Conservation (phyloP, 2,329 filamentous ascomycete species). For the Exserohilum turcica region DNA sequence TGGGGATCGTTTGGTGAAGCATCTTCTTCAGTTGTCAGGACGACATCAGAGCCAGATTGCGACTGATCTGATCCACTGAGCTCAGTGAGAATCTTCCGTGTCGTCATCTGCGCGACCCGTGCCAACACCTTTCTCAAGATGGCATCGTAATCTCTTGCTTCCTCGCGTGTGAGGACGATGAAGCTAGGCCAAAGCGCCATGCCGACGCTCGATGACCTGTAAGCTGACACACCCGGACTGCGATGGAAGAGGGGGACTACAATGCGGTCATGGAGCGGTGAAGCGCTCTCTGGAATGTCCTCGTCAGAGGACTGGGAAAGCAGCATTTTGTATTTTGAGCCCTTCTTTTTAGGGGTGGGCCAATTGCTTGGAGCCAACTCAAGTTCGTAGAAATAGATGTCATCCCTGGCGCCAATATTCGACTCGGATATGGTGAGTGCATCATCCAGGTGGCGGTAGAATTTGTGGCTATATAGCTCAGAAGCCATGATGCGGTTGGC, state of each 20-base stretch:
- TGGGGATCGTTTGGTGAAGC: constrained; percentile 72
- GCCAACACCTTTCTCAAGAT: constrained; percentile 82
- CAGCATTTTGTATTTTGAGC: constrained; percentile 54
- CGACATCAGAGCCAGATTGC: constrained; percentile 68
- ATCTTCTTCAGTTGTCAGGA: constrained; percentile 66
- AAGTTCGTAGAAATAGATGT: constrained; percentile 76
- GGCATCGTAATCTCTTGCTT: constrained; percentile 69
- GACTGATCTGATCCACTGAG: constrained; percentile 52
- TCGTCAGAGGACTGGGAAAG: constrained; percentile 50
- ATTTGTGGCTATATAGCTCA: constrained; percentile 81
- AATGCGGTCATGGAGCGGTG: constrained; percentile 67
- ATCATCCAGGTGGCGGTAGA: constrained; percentile 87
- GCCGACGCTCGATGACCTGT: constrained; percentile 42
- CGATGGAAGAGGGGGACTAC: constrained; percentile 75
- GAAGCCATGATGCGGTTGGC: constrained; percentile 72
- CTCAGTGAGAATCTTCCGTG: constrained; percentile 66
- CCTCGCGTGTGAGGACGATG: constrained; percentile 74
- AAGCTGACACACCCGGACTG: constrained; percentile 44
- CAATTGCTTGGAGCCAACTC: constrained; percentile 80
- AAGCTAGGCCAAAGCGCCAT: constrained; percentile 63
- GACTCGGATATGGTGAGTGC: constrained; percentile 67
- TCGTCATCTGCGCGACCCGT: constrained; percentile 77
- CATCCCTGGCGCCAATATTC: constrained; percentile 65
- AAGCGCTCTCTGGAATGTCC: constrained; percentile 60
- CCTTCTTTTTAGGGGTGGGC: constrained; percentile 61